Percentiles rank a stretch among this genome's conserved stretches.
phyloP scores from a whole-genome alignment of 148 eudicot genomes.

The Bassia scoparia region DNA sequence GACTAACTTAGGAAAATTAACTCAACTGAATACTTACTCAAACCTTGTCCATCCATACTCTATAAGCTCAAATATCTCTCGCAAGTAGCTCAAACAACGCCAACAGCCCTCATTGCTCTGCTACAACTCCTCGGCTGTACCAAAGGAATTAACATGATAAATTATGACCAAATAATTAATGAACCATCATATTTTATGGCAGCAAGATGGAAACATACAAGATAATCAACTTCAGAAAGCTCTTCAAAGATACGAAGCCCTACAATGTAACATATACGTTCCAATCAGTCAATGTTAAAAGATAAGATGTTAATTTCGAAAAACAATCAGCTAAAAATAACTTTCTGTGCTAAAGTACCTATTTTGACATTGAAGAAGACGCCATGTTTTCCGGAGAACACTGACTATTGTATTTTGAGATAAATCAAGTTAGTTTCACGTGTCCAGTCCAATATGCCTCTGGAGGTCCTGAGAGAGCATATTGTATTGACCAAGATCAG shows the following conservation, averaged over 20 bases:
- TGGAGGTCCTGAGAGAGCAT: constrained; percentile 66
- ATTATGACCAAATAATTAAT: constrained; percentile 8
- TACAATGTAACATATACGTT: constrained; percentile 33
- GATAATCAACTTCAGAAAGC: constrained; percentile 92
- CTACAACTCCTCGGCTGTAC: constrained; percentile 98
- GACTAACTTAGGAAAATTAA: background rate
- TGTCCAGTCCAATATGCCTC: constrained; percentile 95
- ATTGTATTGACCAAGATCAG: constrained; percentile 9
- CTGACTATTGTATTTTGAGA: constrained; percentile 65
- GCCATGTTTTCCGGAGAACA: constrained; percentile 96
- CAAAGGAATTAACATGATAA: constrained; percentile 19
- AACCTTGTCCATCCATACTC: constrained; percentile 97
- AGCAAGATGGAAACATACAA: constrained; percentile 50
- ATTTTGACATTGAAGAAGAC: constrained; percentile 98
- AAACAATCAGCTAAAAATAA: background rate
- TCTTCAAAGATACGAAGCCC: constrained; percentile 99
- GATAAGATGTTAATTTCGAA: background rate
- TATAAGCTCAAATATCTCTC: constrained; percentile 95
- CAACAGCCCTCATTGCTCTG: constrained; percentile 99
- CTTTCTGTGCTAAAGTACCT: constrained; percentile 33
- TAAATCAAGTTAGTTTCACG: constrained; percentile 65
- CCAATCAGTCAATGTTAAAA: background rate
- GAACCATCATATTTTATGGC: constrained; percentile 7
- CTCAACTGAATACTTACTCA: constrained; percentile 60
- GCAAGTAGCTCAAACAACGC: constrained; percentile 94